Percentiles rank a stretch among this genome's conserved stretches.
phyloP scores from a whole-genome alignment of 306 rosid genomes.

The Psophocarpus tetragonolobus region DNA sequence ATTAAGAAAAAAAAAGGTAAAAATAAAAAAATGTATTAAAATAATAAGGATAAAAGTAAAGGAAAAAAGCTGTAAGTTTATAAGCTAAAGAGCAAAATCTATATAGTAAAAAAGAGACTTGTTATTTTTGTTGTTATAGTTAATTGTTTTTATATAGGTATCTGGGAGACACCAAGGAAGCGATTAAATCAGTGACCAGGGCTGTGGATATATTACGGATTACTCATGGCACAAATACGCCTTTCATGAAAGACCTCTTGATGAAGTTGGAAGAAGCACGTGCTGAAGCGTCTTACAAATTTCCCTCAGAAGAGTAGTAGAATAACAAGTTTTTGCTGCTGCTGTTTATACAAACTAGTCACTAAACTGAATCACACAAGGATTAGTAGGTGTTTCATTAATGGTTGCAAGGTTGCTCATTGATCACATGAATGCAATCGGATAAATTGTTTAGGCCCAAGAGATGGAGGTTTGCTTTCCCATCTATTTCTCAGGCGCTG shows the following conservation, averaged over 20 bases:
- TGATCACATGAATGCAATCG: background rate
- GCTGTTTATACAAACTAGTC: background rate
- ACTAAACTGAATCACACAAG: background rate
- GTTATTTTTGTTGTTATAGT: background rate
- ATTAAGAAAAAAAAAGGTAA: background rate
- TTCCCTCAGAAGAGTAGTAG: slow-evolving; percentile 41
- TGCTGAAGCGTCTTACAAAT: slow-evolving; percentile 74
- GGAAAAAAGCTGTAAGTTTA: no score
- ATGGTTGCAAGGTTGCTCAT: background rate
- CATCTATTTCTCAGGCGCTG: background rate
- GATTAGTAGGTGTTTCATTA: slow-evolving; percentile 15
- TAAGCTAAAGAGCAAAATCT: background rate
- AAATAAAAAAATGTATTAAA: no score
- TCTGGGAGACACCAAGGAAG: slow-evolving; percentile 64
- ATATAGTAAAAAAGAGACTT: background rate
- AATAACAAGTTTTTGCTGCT: background rate
- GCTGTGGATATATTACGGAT: slow-evolving; percentile 71
- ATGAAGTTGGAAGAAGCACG: slow-evolving; percentile 86
- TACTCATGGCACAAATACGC: slow-evolving; percentile 77
- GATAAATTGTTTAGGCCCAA: background rate
- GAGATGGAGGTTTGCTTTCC: background rate
- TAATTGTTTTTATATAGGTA: slow-evolving; percentile 52
- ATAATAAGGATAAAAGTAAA: background rate
- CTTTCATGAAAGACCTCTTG: slow-evolving; percentile 74
- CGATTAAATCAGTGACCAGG: slow-evolving; percentile 62